phyloP scores from a whole-genome alignment of 352 stramenopile genomes.

The Globisporangium heterothallicum region DNA sequence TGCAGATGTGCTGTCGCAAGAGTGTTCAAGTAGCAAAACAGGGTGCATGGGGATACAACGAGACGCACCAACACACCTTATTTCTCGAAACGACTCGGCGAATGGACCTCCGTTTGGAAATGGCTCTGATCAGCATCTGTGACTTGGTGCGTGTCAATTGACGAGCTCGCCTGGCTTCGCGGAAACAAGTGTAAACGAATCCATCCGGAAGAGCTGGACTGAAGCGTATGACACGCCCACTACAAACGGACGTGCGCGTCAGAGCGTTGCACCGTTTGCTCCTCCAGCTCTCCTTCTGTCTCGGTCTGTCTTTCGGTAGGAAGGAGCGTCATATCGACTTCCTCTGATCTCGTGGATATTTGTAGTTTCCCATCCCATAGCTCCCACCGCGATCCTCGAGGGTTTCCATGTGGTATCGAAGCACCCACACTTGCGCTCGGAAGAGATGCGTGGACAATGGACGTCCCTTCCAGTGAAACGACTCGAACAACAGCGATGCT shows the following conservation, averaged over 20 bases:
- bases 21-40: slow-evolving; percentile 5
- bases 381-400: too few species aligned
- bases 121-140: neutral
- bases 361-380: too few species aligned
- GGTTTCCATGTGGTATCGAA: too few species aligned
- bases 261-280: neutral
- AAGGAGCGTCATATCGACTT: too few species aligned
- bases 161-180: slow-evolving; percentile 5
- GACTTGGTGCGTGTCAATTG: slow-evolving; percentile 1
- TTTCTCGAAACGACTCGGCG: neutral
- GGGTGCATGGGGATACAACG: neutral
- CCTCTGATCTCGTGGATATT: too few species aligned
- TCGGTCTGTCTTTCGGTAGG: too few species aligned
- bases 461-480: too few species aligned
- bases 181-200: slow-evolving; percentile 10
- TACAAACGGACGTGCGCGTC: neutral
- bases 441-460: too few species aligned
- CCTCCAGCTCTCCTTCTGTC: neutral
- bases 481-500: neutral
- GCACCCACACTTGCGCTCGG: too few species aligned
- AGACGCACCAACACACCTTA: neutral
- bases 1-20: neutral
- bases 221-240: neutral
- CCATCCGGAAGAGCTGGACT: neutral
- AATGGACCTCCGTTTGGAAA: neutral